Conservation (phyloP, 1,284 basidiomycete species). For the Ustilago trichophora region DNA sequence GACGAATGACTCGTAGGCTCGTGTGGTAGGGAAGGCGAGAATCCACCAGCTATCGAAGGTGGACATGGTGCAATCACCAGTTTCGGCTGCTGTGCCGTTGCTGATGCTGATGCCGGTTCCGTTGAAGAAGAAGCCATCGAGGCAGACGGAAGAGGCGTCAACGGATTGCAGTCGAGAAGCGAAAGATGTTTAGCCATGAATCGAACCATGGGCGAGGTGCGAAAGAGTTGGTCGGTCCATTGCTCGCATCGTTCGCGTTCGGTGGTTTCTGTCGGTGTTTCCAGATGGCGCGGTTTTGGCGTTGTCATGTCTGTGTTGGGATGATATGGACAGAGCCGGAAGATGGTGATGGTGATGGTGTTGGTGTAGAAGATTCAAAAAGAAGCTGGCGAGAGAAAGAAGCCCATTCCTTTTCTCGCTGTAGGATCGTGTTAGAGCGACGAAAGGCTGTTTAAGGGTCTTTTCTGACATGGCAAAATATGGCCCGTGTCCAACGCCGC, state of each 20-base stretch:
- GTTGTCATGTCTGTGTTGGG: slow-evolving; percentile 13
- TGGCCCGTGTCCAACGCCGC: too few relatives aligned
- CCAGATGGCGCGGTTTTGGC: slow-evolving; percentile 34
- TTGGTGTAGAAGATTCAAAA: too few relatives aligned
- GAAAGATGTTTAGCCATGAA: slow-evolving; percentile 64
- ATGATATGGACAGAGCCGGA: background rate
- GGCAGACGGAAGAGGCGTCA: too few relatives aligned
- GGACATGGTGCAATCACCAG: slow-evolving; percentile 58
- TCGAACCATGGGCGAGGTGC: slow-evolving; percentile 64
- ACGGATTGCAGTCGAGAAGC: slow-evolving; percentile 53
- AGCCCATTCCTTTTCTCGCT: too few relatives aligned
- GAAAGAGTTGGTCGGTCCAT: slow-evolving; percentile 60
- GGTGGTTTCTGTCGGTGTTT: slow-evolving; percentile 34
- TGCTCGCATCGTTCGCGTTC: slow-evolving; percentile 53
- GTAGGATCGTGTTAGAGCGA: too few relatives aligned
- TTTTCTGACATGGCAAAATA: too few relatives aligned
- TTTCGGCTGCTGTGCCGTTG: slow-evolving; percentile 26
- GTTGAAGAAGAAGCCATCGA: too few relatives aligned
- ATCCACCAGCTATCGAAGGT: slow-evolving; percentile 57
- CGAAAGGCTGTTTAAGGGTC: too few relatives aligned
- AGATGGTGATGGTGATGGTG: slow-evolving; percentile 7
- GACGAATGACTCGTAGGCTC: slow-evolving; percentile 43
- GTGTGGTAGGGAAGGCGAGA: slow-evolving; percentile 47
- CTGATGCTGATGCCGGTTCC: too few relatives aligned
- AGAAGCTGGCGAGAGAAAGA: too few relatives aligned